phyloP scores from a whole-genome alignment of 129 eudicot species.

The Deinandra increscens region DNA sequence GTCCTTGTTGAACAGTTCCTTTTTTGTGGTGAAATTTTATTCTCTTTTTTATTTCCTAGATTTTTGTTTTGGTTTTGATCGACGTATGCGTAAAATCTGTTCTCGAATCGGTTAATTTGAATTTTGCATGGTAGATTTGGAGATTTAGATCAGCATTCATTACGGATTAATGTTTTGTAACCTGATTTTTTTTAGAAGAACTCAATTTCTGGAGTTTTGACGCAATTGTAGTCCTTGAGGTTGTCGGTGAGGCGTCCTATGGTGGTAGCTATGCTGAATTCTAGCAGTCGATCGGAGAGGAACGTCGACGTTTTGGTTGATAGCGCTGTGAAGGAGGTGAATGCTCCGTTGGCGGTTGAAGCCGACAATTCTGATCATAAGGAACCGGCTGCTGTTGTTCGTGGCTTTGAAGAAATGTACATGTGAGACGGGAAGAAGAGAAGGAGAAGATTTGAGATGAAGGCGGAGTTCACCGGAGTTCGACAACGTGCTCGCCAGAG shows the following conservation, averaged over 20 bases:
- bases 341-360: constrained; percentile 37
- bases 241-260: constrained; percentile 20
- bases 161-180: neutral
- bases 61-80: neutral
- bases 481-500: no score
- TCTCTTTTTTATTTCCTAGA: neutral
- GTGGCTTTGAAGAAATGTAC: no score
- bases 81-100: neutral
- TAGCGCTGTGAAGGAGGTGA: constrained; percentile 16
- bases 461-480: no score
- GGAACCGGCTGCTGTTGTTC: constrained; percentile 20
- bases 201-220: constrained; percentile 29
- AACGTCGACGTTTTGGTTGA: constrained; percentile 30
- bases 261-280: constrained; percentile 33
- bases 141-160: no score
- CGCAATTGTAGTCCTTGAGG: constrained; percentile 32
- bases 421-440: no score
- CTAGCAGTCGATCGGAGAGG: constrained; percentile 22
- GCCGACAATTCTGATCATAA: constrained; percentile 8
- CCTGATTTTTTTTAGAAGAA: constrained; percentile 27
- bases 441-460: no score
- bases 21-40: neutral
- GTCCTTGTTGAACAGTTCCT: constrained; percentile 26
- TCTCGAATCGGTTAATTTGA: neutral
- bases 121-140: no score